Evolutionary conservation across 805 yeast genomes (phyloP).

Genomic region (Starmerella vaccinii): DNA sequence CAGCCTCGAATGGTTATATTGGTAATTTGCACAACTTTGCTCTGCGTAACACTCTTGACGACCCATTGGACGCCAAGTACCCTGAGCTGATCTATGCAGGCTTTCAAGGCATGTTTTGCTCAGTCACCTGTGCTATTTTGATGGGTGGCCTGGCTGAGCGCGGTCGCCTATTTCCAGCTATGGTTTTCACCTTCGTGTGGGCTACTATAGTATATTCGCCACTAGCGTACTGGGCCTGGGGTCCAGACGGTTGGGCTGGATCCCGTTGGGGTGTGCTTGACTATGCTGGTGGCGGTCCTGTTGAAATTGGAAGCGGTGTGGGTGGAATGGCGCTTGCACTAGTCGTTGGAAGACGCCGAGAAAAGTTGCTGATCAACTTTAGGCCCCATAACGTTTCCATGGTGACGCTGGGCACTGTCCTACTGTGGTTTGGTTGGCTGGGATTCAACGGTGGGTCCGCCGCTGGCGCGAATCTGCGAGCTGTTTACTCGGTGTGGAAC

Average conservation of each 20-base stretch:
- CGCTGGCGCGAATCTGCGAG: conserved; percentile 67
- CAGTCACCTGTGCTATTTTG: conserved; percentile 84
- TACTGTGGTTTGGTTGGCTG: conserved; percentile 93
- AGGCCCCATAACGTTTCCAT: conserved; percentile 92
- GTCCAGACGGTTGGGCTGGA: conserved; percentile 81
- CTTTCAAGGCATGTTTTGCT: conserved; percentile 83
- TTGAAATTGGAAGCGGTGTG: conserved; percentile 83
- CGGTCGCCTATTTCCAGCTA: conserved; percentile 76
- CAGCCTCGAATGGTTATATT: conserved; percentile 73
- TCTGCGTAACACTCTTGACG: conserved; percentile 55
- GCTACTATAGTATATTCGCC: conserved; percentile 90
- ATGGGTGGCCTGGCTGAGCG: conserved; percentile 92
- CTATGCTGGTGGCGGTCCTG: conserved; percentile 98
- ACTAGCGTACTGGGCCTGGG: conserved; percentile 94
- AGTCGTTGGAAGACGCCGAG: conserved; percentile 61
- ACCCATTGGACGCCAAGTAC: conserved; percentile 38
- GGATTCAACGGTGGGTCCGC: conserved; percentile 92
- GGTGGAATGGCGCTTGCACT: conserved; percentile 61
- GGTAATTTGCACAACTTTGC: conserved; percentile 83
- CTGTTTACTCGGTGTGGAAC: conserved; percentile 84
- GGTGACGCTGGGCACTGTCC: conserved; percentile 75
- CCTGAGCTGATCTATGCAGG: conserved; percentile 80
- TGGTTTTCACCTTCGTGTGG: conserved; percentile 77
- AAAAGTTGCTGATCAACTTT: conserved; percentile 63
- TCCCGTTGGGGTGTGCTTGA: conserved; percentile 83